A percentile compares a stretch with the other conserved stretches of the same genome.
phyloP scores from a whole-genome alignment of 345 rosid species.

The Eucalyptus curtisii region DNA sequence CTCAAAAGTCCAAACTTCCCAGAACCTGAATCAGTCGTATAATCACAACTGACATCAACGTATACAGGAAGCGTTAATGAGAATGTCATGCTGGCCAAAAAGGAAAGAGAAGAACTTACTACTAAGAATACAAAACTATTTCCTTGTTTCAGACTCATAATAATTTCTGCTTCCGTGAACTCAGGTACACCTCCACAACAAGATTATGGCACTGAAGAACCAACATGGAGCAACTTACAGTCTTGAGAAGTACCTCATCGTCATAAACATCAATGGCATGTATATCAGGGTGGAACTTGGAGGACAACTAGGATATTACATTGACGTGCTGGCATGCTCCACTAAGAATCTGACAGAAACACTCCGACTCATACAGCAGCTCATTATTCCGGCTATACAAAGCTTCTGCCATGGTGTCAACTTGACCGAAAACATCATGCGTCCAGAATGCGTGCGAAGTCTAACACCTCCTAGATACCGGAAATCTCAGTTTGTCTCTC shows the following conservation, averaged over 20 bases:
- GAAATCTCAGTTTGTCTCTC: slow-evolving; percentile 47
- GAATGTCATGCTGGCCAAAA: not conserved
- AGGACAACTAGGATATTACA: slow-evolving; percentile 76
- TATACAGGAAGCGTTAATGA: not conserved
- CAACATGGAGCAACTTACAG: slow-evolving; percentile 84
- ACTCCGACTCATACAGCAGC: slow-evolving; percentile 62
- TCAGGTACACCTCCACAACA: slow-evolving; percentile 85
- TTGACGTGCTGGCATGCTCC: slow-evolving; percentile 87
- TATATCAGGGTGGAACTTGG: slow-evolving; percentile 83
- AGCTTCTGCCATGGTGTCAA: slow-evolving; percentile 75
- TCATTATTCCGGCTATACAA: slow-evolving; percentile 73
- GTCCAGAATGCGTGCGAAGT: slow-evolving; percentile 75
- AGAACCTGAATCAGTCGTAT: not conserved
- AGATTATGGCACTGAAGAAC: slow-evolving; percentile 59
- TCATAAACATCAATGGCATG: slow-evolving; percentile 68
- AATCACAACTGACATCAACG: not conserved
- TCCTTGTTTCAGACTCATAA: not conserved
- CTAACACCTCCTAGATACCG: slow-evolving; percentile 73
- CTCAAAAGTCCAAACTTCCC: not conserved
- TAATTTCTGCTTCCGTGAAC: not conserved
- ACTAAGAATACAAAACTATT: not conserved
- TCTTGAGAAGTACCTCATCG: slow-evolving; percentile 72
- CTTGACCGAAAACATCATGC: slow-evolving; percentile 57
- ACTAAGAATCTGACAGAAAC: slow-evolving; percentile 85
- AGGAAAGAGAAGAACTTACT: not conserved